Evolutionary conservation across 2,329 filamentous ascomycete species (phyloP).

Genomic region (Aspergillus persii): DNA sequence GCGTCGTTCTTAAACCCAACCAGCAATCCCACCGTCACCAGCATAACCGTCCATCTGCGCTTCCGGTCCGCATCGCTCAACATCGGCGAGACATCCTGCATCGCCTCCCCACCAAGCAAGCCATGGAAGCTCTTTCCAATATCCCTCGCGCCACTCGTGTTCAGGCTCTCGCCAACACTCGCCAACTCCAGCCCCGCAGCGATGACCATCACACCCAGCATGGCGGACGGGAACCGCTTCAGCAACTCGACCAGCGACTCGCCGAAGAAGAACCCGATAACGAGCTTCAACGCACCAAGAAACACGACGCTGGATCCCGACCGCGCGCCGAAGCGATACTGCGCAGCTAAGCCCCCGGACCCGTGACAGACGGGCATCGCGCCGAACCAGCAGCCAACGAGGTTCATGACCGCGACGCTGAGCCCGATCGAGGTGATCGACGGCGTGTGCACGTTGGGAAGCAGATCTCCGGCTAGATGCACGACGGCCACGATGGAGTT

Average conservation of each 20-base stretch:
- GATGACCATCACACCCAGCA: conserved; percentile 85
- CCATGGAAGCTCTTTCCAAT: conserved; percentile 41
- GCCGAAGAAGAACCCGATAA: conserved; percentile 73
- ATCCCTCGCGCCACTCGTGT: conserved; percentile 66
- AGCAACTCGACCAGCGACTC: conserved; percentile 71
- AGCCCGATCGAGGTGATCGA: conserved; percentile 74
- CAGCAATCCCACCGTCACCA: conserved; percentile 78
- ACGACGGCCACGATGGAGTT: conserved; percentile 90
- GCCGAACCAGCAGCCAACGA: conserved; percentile 84
- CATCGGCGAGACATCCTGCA: conserved; percentile 24
- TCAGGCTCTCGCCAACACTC: conserved; percentile 79
- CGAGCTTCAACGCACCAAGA: conserved; percentile 71
- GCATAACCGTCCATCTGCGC: conserved; percentile 84
- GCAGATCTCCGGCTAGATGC: conserved; percentile 72
- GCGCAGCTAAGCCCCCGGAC: conserved; percentile 83
- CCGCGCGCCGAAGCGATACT: conserved; percentile 86
- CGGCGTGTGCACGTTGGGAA: conserved; percentile 67
- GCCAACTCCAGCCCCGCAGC: conserved; percentile 85
- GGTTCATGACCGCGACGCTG: conserved; percentile 80
- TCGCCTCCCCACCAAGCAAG: conserved; percentile 21
- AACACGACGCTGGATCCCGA: conserved; percentile 81
- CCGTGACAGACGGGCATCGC: conserved; percentile 96
- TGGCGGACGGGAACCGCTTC: conserved; percentile 67
- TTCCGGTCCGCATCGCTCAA: conserved; percentile 66
- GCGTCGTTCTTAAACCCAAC: conserved; percentile 88